Evolutionary conservation across 2,329 filamentous ascomycete genomes (phyloP), one percentile per base, ranked within the genome.

Genomic region (Hymenoscyphus linearis): DNA sequence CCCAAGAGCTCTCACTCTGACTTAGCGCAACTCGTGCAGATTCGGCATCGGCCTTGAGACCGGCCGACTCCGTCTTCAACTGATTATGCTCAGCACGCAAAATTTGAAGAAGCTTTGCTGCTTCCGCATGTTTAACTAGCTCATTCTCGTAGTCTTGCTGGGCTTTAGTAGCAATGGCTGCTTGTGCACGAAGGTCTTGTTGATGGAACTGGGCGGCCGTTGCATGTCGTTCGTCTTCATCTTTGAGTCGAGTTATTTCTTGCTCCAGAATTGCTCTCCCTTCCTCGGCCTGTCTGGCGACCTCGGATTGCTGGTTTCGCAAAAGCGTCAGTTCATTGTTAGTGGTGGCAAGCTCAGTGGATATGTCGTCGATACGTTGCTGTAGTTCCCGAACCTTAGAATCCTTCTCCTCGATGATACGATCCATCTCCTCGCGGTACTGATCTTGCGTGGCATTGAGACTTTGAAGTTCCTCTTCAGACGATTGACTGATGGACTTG

Each of bases 111-210:
- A 85, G 84, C 75, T 92, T 93, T 13, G 93, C 91, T n/a, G 93
- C 95, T 67, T 97, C 91, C 1, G 93, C 93, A 75, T 99, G 95
- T 77, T 95, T 97, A 70, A 96, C 84, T 12, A 99, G 82, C 74
- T 99, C 95, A 65, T 87, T 87, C 74, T 99, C 96, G 72, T 99
- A 99, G 68, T 95, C 93, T 72, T 96, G 89, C 73, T 99, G 95
- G 3, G 95, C 92, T 74, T 91, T 90, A 58, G 91, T 87, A 2
- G 95, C 92, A 70, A 99, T 98, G 52, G 96, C 90, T 31, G 93
- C 93, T 74, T 99, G 95, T 0, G 91, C 88, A 64, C 95, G 93
- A 50, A 98, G 84, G 69, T 98, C 93, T 69, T 96, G 89, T 72
- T 96, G 91, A 72, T 96, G 90, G 72, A 89, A 91, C 66, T 90